These are phyloP conservation scores for Rhodamnia argentea DNA, from an alignment of 345 rosid genomes.

Conservation along the genomic window DNA sequence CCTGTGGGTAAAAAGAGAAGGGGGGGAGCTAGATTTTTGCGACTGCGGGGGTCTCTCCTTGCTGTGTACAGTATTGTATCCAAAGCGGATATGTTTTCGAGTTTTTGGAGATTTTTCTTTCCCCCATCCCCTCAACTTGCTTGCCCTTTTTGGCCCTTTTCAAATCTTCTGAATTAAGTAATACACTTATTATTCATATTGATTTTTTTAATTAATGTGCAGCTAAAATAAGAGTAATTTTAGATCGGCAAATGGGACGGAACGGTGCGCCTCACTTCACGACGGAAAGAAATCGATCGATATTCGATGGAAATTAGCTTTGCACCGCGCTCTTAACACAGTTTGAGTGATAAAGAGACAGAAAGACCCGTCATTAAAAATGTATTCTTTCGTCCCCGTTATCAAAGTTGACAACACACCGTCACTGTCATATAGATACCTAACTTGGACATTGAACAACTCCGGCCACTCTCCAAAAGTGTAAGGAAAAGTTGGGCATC, in stretches of 20 bases:
- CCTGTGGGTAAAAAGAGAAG: background rate
- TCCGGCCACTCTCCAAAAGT: background rate
- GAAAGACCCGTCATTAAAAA: no score
- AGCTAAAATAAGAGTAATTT: background rate
- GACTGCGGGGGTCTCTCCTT: background rate
- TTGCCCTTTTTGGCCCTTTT: background rate
- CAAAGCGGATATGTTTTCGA: background rate
- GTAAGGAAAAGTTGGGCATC: no score
- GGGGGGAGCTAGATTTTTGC: background rate
- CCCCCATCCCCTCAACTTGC: background rate
- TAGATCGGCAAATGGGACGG: no score
- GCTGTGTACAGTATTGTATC: background rate
- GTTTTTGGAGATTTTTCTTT: background rate
- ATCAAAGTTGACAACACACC: no score
- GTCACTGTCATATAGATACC: fast-evolving
- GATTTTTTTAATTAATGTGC: background rate
- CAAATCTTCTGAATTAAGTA: background rate
- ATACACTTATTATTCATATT: background rate
- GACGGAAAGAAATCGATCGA: fast-evolving
- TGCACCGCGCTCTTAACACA: no score
- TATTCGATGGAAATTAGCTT: background rate
- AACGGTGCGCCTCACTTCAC: no score
- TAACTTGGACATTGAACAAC: fast-evolving
- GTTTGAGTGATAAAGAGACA: no score
- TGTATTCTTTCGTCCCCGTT: background rate